Evolutionary conservation across 2,329 filamentous ascomycete species (phyloP).

Genomic region (Colletotrichum nymphaeae): DNA sequence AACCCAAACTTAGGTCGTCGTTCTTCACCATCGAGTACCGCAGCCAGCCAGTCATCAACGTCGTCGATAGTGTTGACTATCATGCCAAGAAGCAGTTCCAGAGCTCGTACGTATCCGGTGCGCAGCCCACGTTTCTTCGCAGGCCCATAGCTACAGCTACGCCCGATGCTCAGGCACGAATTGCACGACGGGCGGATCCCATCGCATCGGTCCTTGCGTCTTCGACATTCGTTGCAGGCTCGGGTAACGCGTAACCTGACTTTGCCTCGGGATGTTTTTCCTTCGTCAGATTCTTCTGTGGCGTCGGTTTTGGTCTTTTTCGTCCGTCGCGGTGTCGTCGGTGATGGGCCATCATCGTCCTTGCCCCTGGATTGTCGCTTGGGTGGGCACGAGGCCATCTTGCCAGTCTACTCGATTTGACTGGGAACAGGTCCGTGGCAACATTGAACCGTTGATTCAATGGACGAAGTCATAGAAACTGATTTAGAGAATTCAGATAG

Average conservation of each 20-base stretch:
- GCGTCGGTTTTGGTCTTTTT: too few relatives aligned
- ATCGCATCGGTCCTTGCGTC: constrained; percentile 22
- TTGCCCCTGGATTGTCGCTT: not conserved
- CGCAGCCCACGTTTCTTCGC: constrained; percentile 28
- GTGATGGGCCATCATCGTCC: not conserved
- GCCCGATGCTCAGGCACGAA: not conserved
- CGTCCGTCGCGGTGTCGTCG: too few relatives aligned
- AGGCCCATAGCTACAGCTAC: constrained; percentile 39
- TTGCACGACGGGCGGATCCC: constrained; percentile 2
- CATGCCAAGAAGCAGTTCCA: constrained; percentile 24
- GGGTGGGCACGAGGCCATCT: not conserved
- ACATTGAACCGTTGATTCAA: not conserved
- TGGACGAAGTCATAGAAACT: not conserved
- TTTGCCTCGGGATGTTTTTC: not conserved
- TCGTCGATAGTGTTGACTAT: constrained; percentile 13
- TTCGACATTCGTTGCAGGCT: constrained; percentile 22
- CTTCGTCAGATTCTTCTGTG: too few relatives aligned
- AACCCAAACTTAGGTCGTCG: not conserved
- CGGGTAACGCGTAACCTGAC: constrained; percentile 4
- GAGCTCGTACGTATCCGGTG: constrained; percentile 25
- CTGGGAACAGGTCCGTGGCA: not conserved
- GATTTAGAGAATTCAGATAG: not conserved
- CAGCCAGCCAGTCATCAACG: constrained; percentile 8
- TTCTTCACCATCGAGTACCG: not conserved
- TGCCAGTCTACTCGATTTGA: not conserved